Evolutionary conservation across 2,329 filamentous ascomycete species (phyloP).

Genomic region (Sporothrix curviconia): DNA sequence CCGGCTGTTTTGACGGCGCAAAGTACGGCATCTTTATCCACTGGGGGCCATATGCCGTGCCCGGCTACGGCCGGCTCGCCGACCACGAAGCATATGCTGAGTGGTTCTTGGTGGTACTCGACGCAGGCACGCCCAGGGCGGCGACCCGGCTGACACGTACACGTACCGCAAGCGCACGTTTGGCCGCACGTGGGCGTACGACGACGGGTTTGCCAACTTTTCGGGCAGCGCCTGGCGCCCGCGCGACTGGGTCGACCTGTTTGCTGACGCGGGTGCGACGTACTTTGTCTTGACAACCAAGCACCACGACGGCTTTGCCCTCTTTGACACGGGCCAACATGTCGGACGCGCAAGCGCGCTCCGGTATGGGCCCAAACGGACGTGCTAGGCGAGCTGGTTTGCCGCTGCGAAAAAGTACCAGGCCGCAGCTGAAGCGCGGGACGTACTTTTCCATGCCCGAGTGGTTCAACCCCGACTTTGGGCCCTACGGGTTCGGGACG

Average conservation of each 20-base stretch:
- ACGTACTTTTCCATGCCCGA: slow-evolving; percentile 45
- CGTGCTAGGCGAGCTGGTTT: slow-evolving; percentile 37
- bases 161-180: slow-evolving; percentile 19
- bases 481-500: slow-evolving; percentile 35
- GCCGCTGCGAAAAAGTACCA: slow-evolving; percentile 35
- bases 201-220: slow-evolving; percentile 31
- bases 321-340: slow-evolving; percentile 34
- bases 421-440: slow-evolving; percentile 35
- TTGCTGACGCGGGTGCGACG: slow-evolving; percentile 32
- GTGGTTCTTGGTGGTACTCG: slow-evolving; percentile 43
- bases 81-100: slow-evolving; percentile 37
- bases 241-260: slow-evolving; percentile 30
- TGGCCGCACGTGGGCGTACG: slow-evolving; percentile 20
- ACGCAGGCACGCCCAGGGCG: slow-evolving; percentile 24
- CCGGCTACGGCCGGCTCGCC: slow-evolving; percentile 46
- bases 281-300: slow-evolving; percentile 43
- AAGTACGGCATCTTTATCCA: slow-evolving; percentile 58
- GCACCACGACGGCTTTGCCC: slow-evolving; percentile 42
- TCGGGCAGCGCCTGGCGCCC: slow-evolving; percentile 17
- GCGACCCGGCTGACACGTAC: slow-evolving; percentile 16
- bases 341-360: slow-evolving; percentile 35
- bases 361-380: slow-evolving; percentile 37
- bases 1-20: slow-evolving; percentile 47
- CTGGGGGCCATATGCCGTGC: slow-evolving; percentile 51
- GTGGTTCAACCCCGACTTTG: slow-evolving; percentile 43